Evolutionary conservation across 345 rosid species (phyloP).

Genomic region (Salix arbutifolia): DNA sequence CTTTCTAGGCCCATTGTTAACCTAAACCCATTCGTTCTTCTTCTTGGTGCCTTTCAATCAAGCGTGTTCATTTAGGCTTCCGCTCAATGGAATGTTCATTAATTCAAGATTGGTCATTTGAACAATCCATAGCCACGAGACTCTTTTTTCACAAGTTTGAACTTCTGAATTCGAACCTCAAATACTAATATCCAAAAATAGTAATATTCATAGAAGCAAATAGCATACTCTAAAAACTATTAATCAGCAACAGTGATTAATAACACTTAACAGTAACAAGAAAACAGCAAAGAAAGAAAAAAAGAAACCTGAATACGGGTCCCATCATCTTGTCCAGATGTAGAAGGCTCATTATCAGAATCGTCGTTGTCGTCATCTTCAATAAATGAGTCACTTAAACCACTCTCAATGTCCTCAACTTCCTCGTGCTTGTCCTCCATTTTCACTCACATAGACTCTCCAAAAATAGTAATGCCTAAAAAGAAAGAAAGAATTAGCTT

Average conservation of each 20-base stretch:
- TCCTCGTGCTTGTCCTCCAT: constrained; percentile 46
- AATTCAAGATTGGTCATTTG: neutral
- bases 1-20: neutral
- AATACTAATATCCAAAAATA: neutral
- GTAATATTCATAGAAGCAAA: neutral
- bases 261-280: neutral
- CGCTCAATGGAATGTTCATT: neutral
- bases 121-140: neutral
- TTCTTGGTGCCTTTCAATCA: neutral
- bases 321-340: constrained; percentile 50
- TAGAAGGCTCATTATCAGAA: constrained; percentile 32
- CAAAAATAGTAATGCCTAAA: neutral
- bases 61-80: neutral
- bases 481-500: neutral
- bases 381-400: constrained; percentile 55
- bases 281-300: neutral
- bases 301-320: constrained; percentile 50
- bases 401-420: constrained; percentile 40
- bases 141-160: neutral
- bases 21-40: neutral
- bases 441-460: neutral
- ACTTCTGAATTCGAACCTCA: neutral
- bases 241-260: neutral
- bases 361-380: constrained; percentile 41
- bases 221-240: neutral